Percentiles rank a stretch among this genome's conserved stretches.
Conservation (phyloP, 2,329 filamentous ascomycete species). For the Pseudogymnoascus sp. region DNA sequence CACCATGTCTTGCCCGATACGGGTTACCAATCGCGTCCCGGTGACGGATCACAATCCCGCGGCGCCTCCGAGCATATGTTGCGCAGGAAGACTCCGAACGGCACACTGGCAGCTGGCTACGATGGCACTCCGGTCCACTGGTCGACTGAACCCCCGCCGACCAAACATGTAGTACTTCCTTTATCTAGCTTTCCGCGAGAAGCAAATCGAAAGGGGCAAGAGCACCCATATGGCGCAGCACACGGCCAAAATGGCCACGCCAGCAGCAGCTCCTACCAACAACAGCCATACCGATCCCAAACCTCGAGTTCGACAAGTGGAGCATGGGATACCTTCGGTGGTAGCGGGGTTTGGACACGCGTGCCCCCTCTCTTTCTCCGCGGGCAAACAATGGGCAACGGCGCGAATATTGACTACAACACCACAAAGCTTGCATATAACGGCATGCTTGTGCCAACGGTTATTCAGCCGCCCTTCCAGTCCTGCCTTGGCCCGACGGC, state of each 20-base stretch:
- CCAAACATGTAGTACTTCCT: conserved; percentile 77
- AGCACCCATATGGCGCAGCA: neutral
- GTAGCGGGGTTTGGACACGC: conserved; percentile 6
- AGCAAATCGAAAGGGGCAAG: neutral
- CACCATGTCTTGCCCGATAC: neutral
- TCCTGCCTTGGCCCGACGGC: conserved; percentile 51
- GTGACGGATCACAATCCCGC: conserved; percentile 20
- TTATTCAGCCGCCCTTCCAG: conserved; percentile 52
- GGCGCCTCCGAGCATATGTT: conserved; percentile 63
- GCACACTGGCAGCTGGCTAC: conserved; percentile 86
- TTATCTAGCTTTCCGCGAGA: conserved; percentile 29
- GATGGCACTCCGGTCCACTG: conserved; percentile 74
- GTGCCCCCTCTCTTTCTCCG: neutral
- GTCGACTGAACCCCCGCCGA: conserved; percentile 64
- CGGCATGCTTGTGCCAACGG: conserved; percentile 46
- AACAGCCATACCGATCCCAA: neutral
- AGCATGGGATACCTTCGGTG: neutral
- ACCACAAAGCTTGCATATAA: conserved; percentile 29
- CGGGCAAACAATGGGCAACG: conserved; percentile 6
- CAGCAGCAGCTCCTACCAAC: neutral
- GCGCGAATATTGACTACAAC: neutral
- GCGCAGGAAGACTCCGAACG: conserved; percentile 85
- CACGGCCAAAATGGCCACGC: neutral
- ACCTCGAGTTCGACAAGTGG: neutral
- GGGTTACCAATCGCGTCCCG: conserved; percentile 7